Conservation (phyloP, 2,329 filamentous ascomycete species). For the Metarhizium brunneum region DNA sequence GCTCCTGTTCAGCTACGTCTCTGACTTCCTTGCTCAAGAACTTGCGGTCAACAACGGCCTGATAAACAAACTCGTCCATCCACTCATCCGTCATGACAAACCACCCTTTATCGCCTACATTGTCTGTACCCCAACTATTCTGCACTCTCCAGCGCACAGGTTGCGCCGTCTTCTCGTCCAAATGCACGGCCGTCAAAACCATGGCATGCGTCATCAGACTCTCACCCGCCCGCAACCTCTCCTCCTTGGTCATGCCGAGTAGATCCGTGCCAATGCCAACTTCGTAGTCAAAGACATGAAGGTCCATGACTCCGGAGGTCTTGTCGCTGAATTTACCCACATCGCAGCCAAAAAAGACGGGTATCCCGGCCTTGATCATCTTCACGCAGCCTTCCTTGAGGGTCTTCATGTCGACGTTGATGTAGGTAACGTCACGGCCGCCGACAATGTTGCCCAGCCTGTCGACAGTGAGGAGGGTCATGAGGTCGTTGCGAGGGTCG, state of each 20-base stretch:
- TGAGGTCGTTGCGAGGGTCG: constrained; percentile 70
- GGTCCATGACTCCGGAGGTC: constrained; percentile 68
- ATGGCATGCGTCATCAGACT: constrained; percentile 86
- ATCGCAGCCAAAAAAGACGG: constrained; percentile 83
- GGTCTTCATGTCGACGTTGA: constrained; percentile 67
- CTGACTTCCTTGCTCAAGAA: constrained; percentile 56
- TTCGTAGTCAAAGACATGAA: constrained; percentile 66
- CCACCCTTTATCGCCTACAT: constrained; percentile 66
- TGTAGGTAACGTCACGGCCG: constrained; percentile 66
- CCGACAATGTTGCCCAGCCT: constrained; percentile 75
- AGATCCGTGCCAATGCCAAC: constrained; percentile 74
- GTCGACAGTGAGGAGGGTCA: constrained; percentile 64
- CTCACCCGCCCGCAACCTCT: constrained; percentile 65
- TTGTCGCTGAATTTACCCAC: constrained; percentile 74
- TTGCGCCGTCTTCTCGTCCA: constrained; percentile 53
- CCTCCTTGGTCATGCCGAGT: constrained; percentile 66
- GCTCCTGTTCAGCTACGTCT: constrained; percentile 61
- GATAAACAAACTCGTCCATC: constrained; percentile 77
- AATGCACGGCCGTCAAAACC: constrained; percentile 79
- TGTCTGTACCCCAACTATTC: constrained; percentile 67
- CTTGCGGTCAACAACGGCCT: constrained; percentile 71
- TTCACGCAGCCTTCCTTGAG: constrained; percentile 66
- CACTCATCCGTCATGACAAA: constrained; percentile 81
- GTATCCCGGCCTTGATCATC: constrained; percentile 70
- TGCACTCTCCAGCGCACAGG: constrained; percentile 75